Percentiles rank a stretch among this genome's conserved stretches.
Evolutionary conservation across 106 monocot genomes (phyloP).

Genomic region (Xerophyta viscosa): DNA sequence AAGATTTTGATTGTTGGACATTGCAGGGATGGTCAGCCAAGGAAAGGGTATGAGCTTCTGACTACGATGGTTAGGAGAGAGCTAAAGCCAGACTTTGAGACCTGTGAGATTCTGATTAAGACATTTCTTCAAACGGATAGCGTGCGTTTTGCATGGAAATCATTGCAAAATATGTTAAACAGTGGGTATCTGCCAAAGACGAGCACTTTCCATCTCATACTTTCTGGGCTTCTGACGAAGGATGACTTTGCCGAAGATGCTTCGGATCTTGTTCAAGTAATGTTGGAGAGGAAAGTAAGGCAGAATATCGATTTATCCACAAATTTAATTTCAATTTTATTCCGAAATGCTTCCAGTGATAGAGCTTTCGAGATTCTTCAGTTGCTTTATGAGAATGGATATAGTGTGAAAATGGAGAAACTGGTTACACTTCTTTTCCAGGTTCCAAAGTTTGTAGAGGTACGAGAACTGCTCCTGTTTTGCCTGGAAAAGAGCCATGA

Average conservation of each 20-base stretch:
- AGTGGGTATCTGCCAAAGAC: constrained; percentile 68
- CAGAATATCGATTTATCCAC: constrained; percentile 68
- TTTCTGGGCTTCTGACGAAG: constrained; percentile 35
- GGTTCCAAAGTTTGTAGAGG: constrained; percentile 49
- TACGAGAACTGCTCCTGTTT: constrained; percentile 50
- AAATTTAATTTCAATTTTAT: constrained; percentile 21
- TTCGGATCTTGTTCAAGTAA: constrained; percentile 35
- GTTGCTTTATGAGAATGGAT: constrained; percentile 60
- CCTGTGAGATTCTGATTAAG: constrained; percentile 41
- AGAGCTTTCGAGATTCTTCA: constrained; percentile 45
- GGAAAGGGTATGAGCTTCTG: constrained; percentile 49
- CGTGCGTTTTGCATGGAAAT: constrained; percentile 40
- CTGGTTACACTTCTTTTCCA: constrained; percentile 38
- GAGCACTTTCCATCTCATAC: constrained; percentile 50
- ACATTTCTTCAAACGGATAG: constrained; percentile 42
- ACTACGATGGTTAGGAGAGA: constrained; percentile 58
- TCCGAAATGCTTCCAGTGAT: constrained; percentile 25
- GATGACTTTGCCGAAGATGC: constrained; percentile 34
- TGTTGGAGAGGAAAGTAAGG: constrained; percentile 80
- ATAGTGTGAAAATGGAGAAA: constrained; percentile 65
- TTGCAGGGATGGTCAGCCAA: constrained; percentile 47
- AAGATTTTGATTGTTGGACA: constrained; percentile 71
- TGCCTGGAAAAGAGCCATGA: constrained; percentile 44
- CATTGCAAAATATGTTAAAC: constrained; percentile 56
- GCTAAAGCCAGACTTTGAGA: constrained; percentile 52